Evolutionary conservation across 2,329 filamentous ascomycete species (phyloP), one percentile per base, ranked within the genome.

Genomic region (Phyllosticta paracitricarpa): DNA sequence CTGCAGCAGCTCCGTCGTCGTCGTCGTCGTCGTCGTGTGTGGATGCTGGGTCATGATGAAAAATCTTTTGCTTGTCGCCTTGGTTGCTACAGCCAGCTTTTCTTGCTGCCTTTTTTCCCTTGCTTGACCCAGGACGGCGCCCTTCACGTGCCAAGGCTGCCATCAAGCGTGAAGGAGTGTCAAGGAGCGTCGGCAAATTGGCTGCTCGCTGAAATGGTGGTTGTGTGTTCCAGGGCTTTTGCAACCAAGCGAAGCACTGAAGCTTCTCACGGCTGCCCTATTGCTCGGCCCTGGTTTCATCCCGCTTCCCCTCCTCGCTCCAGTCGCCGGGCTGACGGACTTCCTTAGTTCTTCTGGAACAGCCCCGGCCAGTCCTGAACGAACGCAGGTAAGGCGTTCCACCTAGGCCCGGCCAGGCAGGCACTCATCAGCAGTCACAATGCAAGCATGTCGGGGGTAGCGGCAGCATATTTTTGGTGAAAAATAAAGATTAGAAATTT

Each of bases 291-390:
- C 33, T 28, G 59, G 40, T 56, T 55, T 51, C 55, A 28, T 61
- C 59, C 58, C 59, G 59, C 55, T 61, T 61, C 48, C 59, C 59
- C 55, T 57, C 54, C 6, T 24, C 28, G 54, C 54, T 6, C 12
- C 35, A 35, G 51, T 56, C 54, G 54, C 19, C 54, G 55, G 10
- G 26, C 3, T 51, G 25, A 51, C n/a, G 30, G 48, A 26, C 35
- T 61, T 61, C 54, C 59, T 28, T 51, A 2, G 24, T 52, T 26
- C 55, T 61, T 61, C 59, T 61, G 59, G 59, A 57, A 61, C 51
- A 26, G 28, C 26, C 53, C 55, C 59, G 48, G 12, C 30, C 59
- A 54, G 25, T 28, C 19, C 40, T 55, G 53, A 24, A 26, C 33
- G 48, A 57, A 53, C 28, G 30, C 26, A 61, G 51, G 54, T 33